Evolutionary conservation across 2,329 filamentous ascomycete genomes (phyloP).

Genomic region (Xylaria sp.): DNA sequence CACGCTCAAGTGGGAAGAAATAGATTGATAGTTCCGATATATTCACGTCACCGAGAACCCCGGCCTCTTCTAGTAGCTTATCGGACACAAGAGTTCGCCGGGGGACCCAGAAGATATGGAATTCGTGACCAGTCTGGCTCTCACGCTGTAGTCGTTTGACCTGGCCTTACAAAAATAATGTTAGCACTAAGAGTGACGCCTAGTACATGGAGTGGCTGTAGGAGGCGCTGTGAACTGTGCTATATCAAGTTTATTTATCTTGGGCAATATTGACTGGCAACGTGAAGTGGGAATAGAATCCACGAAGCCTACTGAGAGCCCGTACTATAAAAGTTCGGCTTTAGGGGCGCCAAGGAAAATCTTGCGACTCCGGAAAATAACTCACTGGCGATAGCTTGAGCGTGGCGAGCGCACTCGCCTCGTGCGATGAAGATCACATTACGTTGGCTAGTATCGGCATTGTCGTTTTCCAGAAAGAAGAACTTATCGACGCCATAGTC

Average conservation of each 20-base stretch:
- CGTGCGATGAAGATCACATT: constrained; percentile 95
- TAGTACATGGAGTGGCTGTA: constrained; percentile 48
- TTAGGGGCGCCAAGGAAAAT: neutral
- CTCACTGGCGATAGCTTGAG: constrained; percentile 89
- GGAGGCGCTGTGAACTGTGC: constrained; percentile 54
- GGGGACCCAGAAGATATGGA: constrained; percentile 96
- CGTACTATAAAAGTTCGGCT: constrained; percentile 5
- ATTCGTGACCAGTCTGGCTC: constrained; percentile 91
- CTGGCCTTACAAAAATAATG: constrained; percentile 74
- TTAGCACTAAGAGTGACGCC: constrained; percentile 68
- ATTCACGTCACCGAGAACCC: constrained; percentile 91
- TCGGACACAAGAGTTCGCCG: constrained; percentile 92
- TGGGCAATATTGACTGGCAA: constrained; percentile 67
- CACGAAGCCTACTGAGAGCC: constrained; percentile 38
- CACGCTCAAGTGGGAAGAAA: constrained; percentile 91
- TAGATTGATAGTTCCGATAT: constrained; percentile 87
- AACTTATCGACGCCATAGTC: constrained; percentile 99
- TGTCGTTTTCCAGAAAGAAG: constrained; percentile 95
- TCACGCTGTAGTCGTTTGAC: constrained; percentile 90
- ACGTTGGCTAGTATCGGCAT: constrained; percentile 91
- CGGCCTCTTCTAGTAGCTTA: constrained; percentile 89
- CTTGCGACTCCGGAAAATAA: constrained; percentile 33
- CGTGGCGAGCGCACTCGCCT: constrained; percentile 87
- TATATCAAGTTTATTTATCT: constrained; percentile 52
- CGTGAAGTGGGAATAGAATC: constrained; percentile 55